Evolutionary conservation across 106 monocot species (phyloP).

Genomic region (Dioscorea zingiberensis): DNA sequence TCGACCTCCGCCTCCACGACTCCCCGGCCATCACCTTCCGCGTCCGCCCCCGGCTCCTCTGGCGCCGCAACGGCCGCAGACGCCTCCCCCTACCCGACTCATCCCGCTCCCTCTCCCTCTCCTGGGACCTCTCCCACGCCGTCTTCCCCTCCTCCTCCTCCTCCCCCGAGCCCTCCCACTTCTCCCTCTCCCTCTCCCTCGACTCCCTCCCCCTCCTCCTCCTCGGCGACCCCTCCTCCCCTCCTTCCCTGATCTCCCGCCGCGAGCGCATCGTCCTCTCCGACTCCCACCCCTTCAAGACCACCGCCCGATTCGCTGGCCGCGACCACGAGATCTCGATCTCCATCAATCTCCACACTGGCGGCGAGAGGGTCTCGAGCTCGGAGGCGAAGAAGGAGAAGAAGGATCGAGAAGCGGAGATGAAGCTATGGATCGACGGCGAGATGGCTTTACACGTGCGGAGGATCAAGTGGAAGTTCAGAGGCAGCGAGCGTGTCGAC

Average conservation of each 20-base stretch:
- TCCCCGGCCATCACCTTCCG: constrained; percentile 47
- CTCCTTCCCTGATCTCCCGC: constrained; percentile 37
- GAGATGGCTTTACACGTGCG: constrained; percentile 48
- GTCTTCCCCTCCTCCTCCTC: constrained; percentile 37
- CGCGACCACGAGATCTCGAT: constrained; percentile 45
- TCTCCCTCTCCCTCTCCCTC: constrained; percentile 44
- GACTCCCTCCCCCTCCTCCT: constrained; percentile 14
- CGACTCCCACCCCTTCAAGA: constrained; percentile 29
- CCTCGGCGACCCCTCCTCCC: constrained; percentile 14
- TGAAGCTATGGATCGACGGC: constrained; percentile 56
- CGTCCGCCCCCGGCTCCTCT: constrained; percentile 51
- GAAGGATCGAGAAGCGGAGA: constrained; percentile 16
- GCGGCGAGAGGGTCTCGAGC: constrained; percentile 3
- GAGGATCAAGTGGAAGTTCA: constrained; percentile 72
- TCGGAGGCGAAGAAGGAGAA: too few relatives aligned
- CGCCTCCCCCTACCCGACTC: neutral
- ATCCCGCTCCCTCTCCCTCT: neutral
- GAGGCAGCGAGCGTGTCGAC: constrained; percentile 67
- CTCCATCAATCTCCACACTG: constrained; percentile 33
- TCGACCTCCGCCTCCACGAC: constrained; percentile 35
- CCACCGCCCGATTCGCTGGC: constrained; percentile 39
- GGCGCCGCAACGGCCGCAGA: constrained; percentile 12
- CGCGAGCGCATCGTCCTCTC: constrained; percentile 61
- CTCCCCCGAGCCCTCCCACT: constrained; percentile 57
- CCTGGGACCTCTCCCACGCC: constrained; percentile 73